These are phyloP conservation scores for Ophiostoma sp. DNA, from an alignment of 2,329 filamentous ascomycete species.

Conservation along the genomic window DNA sequence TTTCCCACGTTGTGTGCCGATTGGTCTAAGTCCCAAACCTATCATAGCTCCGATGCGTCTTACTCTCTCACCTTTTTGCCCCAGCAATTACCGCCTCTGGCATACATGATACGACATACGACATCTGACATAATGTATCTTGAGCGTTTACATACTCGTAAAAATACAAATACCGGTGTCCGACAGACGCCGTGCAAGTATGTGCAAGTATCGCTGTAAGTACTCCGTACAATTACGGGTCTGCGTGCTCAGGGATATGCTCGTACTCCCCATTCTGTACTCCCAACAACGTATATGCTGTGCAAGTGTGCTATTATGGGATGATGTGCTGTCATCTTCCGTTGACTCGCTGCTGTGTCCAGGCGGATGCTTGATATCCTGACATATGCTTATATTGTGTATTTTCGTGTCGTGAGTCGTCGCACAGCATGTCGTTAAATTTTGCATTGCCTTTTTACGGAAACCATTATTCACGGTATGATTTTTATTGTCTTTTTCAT, in stretches of 20 bases:
- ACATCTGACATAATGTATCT: background rate
- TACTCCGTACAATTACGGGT: background rate
- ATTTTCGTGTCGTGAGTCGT: background rate
- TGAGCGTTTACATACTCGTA: background rate
- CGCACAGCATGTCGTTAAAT: background rate
- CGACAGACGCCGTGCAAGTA: background rate
- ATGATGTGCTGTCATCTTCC: background rate
- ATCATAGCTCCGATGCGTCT: background rate
- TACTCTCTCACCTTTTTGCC: background rate
- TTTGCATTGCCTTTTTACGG: background rate
- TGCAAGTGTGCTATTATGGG: background rate
- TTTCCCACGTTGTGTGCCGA: constrained; percentile 1
- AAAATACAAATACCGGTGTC: background rate
- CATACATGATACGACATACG: background rate
- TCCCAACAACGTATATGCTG: background rate
- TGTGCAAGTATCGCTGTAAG: background rate
- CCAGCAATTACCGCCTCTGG: background rate
- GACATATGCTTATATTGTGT: background rate
- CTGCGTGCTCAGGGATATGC: background rate
- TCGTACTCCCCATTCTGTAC: background rate
- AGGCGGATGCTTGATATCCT: background rate
- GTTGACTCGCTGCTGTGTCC: background rate
- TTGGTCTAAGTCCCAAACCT: background rate
- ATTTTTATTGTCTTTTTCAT: background rate
- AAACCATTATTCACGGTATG: background rate